Conservation (phyloP, 805 yeast species). For the Sungouiozyma intestinalis region DNA sequence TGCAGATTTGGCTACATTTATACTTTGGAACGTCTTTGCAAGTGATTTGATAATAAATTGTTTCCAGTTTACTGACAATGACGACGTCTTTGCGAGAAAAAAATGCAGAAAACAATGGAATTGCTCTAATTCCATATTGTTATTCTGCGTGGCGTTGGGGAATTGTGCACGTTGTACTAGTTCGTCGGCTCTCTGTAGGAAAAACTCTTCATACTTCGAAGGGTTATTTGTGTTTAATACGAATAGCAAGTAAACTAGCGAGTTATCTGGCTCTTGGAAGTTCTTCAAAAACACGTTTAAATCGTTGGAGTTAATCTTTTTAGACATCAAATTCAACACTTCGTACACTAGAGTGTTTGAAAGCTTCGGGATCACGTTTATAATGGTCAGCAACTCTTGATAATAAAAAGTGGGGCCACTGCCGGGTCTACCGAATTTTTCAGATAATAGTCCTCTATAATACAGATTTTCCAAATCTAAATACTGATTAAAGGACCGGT, state of each 20-base stretch:
- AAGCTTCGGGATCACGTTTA: constrained; percentile 13
- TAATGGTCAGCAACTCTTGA: constrained; percentile 7
- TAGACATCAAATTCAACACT: constrained; percentile 15
- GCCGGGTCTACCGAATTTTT: not conserved
- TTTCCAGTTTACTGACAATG: constrained; percentile 10
- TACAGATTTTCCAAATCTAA: constrained; percentile 19
- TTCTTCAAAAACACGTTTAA: not conserved
- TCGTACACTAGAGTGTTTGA: constrained; percentile 20
- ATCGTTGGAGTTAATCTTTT: constrained; percentile 6
- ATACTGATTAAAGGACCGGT: constrained; percentile 8
- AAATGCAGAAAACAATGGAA: constrained; percentile 23
- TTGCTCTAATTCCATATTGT: constrained; percentile 25
- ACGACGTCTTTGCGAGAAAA: constrained; percentile 14
- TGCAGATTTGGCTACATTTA: constrained; percentile 27
- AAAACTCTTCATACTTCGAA: not conserved
- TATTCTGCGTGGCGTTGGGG: constrained; percentile 35
- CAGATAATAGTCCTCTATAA: constrained; percentile 9
- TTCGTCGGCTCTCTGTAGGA: constrained; percentile 9
- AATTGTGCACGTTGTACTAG: constrained; percentile 27
- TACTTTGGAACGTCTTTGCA: constrained; percentile 38
- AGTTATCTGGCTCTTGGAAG: constrained; percentile 1
- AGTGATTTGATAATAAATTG: constrained; percentile 28
- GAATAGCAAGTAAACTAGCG: constrained; percentile 6
- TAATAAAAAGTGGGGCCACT: constrained; percentile 1
- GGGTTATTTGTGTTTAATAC: constrained; percentile 1